Evolutionary conservation across 176 grass and related monocot species (phyloP), one percentile per base, ranked within the genome.

Genomic region (Cenchrus purpureus): DNA sequence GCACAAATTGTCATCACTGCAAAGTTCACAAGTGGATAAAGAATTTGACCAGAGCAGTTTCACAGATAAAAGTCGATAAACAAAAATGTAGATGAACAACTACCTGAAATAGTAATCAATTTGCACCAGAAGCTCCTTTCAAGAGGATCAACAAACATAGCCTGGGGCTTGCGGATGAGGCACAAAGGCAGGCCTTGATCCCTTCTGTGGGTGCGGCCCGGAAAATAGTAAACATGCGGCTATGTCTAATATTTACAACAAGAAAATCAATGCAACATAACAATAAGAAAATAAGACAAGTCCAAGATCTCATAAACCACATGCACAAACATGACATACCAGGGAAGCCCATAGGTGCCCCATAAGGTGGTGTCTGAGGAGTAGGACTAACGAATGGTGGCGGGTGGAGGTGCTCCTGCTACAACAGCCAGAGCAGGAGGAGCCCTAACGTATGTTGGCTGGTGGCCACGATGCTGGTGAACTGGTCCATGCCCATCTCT

Each of bases 31-130:
- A 37, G 19, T 20, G 28, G 8, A 84, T 89, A 42, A 77, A 49
- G 16, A 80, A 65, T 63, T 19, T 84, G 45, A 62, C 10, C 5
- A 7, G 19, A 45, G 58, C 48, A 31, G 15, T 16, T 32, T 68
- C 20, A 54, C 37, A 45, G 19, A 46, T 4, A 48, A 16, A 67
- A 40, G 4, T 32, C 31, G 54, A 51, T 22, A 25, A 32, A 28
- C 6, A 19, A 6, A 59, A 68, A 60, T 16, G 58, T 63, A 43
- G n/a, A 64, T 3, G 32, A 78, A 61, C 9, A 76, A 17, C 49
- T 76, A 99, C 97, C 97, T 99, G 87, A 99, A 99, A 65, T 99
- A 99, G 72, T 92, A 99, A 1, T 99, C 88, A 78, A 99, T 99
- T 84, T 99, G 97, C 59, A 12, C 65, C 64, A 94, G 53, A 50